Conservation (phyloP, 495 filamentous ascomycete species). For the Podospora fimiseda region DNA sequence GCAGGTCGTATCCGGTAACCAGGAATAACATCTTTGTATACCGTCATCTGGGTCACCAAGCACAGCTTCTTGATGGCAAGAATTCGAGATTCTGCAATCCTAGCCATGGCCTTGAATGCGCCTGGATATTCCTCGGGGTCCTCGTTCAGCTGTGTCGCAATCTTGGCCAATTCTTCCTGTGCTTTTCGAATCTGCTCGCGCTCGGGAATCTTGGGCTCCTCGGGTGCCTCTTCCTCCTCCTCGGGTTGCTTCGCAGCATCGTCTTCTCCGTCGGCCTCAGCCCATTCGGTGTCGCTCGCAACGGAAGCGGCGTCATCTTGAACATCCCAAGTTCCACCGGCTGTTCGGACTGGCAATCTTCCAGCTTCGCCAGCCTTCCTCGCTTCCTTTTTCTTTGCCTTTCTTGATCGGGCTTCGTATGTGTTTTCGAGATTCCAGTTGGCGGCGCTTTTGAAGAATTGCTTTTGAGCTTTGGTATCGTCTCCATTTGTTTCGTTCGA, state of each 20-base stretch:
- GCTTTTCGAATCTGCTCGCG: constrained; percentile 75
- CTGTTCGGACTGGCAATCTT: constrained; percentile 80
- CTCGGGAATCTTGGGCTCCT: constrained; percentile 57
- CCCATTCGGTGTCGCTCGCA: constrained; percentile 50
- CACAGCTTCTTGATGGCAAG: constrained; percentile 74
- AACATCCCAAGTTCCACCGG: constrained; percentile 60
- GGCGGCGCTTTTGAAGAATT: constrained; percentile 41
- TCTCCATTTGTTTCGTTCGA: constrained; percentile 17
- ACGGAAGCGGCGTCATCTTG: constrained; percentile 42
- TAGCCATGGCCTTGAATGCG: constrained; percentile 67
- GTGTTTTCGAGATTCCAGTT: constrained; percentile 86
- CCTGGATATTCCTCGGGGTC: constrained; percentile 85
- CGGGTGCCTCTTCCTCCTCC: constrained; percentile 30
- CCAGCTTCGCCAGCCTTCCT: constrained; percentile 35
- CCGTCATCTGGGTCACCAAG: constrained; percentile 73
- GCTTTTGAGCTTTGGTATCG: constrained; percentile 33
- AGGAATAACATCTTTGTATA: constrained; percentile 95
- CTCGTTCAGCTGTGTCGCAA: constrained; percentile 78
- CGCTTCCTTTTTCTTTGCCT: constrained; percentile 65
- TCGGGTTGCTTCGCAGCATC: constrained; percentile 33
- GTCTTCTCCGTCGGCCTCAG: constrained; percentile 40
- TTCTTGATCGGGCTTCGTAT: constrained; percentile 76
- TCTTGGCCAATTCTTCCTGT: constrained; percentile 85
- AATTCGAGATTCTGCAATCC: constrained; percentile 64
- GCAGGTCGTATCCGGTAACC: constrained; percentile 88